phyloP scores from a whole-genome alignment of 148 eudicot genomes.

The Arctostaphylos glauca region DNA sequence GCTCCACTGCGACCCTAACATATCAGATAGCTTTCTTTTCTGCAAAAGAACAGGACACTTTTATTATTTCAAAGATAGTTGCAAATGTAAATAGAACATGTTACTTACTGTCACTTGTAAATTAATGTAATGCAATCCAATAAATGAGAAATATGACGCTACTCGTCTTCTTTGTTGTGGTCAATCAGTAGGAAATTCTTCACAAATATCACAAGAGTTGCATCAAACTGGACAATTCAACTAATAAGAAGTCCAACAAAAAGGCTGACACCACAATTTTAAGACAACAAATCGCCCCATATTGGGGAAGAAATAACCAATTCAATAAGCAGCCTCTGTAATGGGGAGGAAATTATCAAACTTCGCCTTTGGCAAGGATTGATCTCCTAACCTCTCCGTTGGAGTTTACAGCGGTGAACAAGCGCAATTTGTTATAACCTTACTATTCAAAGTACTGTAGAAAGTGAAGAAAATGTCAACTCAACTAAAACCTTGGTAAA shows the following conservation, averaged over 20 bases:
- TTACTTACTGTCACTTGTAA: neutral
- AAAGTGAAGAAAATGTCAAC: neutral
- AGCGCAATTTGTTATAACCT: neutral
- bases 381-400: neutral
- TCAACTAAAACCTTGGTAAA: conserved; percentile 7
- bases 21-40: conserved; percentile 90
- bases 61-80: neutral
- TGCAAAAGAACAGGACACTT: conserved; percentile 27
- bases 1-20: conserved; percentile 92
- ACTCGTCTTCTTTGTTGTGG: neutral
- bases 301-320: neutral
- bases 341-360: neutral
- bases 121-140: neutral
- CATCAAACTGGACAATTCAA: neutral
- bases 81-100: neutral
- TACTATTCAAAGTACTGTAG: neutral
- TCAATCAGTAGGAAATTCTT: neutral
- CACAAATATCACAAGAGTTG: neutral
- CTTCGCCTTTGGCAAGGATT: neutral
- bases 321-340: neutral
- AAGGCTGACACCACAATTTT: neutral
- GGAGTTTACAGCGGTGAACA: neutral
- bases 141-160: neutral
- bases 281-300: neutral
- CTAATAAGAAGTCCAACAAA: neutral